Conservation (phyloP, 2,329 filamentous ascomycete species). For the Penicillium sp. region DNA sequence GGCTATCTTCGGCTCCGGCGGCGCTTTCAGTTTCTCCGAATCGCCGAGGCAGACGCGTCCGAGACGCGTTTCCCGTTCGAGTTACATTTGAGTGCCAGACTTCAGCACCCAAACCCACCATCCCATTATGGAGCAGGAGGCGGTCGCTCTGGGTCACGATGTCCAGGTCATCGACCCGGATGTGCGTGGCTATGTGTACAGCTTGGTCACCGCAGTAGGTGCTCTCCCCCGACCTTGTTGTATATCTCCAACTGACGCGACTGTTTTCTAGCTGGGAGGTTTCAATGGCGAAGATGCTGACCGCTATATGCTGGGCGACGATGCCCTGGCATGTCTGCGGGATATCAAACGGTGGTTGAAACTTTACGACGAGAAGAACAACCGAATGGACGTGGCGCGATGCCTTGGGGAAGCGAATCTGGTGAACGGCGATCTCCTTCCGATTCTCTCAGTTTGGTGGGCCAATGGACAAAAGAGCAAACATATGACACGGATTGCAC, state of each 20-base stretch:
- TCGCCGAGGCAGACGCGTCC: slow-evolving; percentile 25
- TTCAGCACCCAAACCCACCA: background rate
- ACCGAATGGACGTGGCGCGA: slow-evolving; percentile 90
- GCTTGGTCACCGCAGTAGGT: slow-evolving; percentile 85
- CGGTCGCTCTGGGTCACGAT: slow-evolving; percentile 43
- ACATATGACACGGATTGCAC: slow-evolving; percentile 72
- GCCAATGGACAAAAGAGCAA: slow-evolving; percentile 69
- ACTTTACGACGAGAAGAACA: slow-evolving; percentile 87
- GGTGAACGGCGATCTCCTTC: slow-evolving; percentile 83
- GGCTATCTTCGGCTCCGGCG: slow-evolving; percentile 26
- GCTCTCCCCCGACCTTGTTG: slow-evolving; percentile 1
- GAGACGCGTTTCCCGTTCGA: slow-evolving; percentile 23
- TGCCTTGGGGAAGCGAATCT: slow-evolving; percentile 89
- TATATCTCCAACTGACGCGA: slow-evolving; percentile 19
- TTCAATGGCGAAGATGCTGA: slow-evolving; percentile 74
- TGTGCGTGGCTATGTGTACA: slow-evolving; percentile 89
- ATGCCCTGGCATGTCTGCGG: slow-evolving; percentile 84
- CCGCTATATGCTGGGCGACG: slow-evolving; percentile 85
- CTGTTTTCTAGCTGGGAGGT: slow-evolving; percentile 71
- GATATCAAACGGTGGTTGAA: slow-evolving; percentile 95
- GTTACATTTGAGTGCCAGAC: slow-evolving; percentile 9
- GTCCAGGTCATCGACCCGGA: slow-evolving; percentile 74
- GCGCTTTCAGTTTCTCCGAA: slow-evolving; percentile 19
- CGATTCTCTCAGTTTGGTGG: slow-evolving; percentile 81
- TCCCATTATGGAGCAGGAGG: slow-evolving; percentile 43